Base-by-base conservation (phyloP, 768 basidiomycete species). In the Imleria badia region DNA sequence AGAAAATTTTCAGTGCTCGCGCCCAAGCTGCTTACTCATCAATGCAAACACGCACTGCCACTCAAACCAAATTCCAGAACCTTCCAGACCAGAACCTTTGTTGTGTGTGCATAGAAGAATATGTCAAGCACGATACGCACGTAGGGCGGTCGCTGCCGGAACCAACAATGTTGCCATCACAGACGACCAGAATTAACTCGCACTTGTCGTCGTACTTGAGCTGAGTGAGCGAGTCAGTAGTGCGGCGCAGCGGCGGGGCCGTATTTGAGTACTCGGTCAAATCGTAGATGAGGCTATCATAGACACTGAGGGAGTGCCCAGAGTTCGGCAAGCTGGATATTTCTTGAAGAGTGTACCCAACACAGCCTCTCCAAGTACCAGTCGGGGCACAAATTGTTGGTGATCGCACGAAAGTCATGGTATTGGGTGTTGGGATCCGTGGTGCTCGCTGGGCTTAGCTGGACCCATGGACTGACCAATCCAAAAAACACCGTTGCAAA, bases 131-230 rank as follows among this genome's bases (percentile, higher is more conserved):
- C 96, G 59, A 98, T 96, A 48, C 93, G 86, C 1, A 96, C 96
- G 0, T 98, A 6, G 95, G 91, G 23, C 92, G 83, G 72, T 98
- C 95, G 72, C 98, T 98, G 8, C 96, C 95, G 5, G 90, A 90
- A 64, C 96, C 96, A 56, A 98, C 91, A 59, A 98, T 96, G 82
- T 93, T 98, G 64, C 96, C 96, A 68, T 9, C 95, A 17, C 15
- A 35, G 6, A 35, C 34, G 34, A 35, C 6, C 95, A 14, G 95
- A 95, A 71, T 98, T 6, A 98, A 78, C 73, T 97, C 97, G 38
- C 96, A 88, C 74, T 98, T 98, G 77, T 98, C 96, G 64, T 98
- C 95, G 65, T 98, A 98, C 72, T 92, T 95, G 73, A 95, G 78
- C 69, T 89, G 83, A 3, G 96, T 92, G 54, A 98, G 76, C 8